These are phyloP conservation scores for Phalaenopsis hybrid DNA, from an alignment of 116 monocot genomes.

Conservation along the genomic window DNA sequence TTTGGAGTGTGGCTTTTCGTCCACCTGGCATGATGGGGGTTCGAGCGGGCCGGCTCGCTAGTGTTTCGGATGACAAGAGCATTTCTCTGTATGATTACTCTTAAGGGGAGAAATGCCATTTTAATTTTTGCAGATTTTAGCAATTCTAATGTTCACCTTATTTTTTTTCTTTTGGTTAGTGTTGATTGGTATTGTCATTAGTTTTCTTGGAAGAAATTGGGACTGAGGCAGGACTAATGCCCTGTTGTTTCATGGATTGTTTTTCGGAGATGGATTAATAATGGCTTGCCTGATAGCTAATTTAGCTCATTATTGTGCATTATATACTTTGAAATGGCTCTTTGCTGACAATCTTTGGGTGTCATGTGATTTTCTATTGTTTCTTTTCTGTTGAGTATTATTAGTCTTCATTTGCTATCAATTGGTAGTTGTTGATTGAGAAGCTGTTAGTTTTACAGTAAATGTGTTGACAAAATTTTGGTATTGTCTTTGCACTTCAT, in stretches of 20 bases:
- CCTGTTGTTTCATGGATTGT: too few species aligned
- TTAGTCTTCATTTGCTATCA: background rate
- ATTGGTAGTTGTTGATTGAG: background rate
- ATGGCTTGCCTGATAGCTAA: background rate
- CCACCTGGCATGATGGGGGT: constrained; percentile 52
- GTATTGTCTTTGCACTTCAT: background rate
- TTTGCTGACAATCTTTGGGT: background rate
- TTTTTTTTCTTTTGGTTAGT: too few species aligned
- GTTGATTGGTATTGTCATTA: too few species aligned
- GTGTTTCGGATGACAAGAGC: constrained; percentile 94
- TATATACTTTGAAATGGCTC: background rate
- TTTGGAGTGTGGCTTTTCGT: constrained; percentile 87
- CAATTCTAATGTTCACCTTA: too few species aligned
- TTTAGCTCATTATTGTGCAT: background rate
- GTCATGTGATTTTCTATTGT: background rate
- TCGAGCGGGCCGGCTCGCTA: constrained; percentile 64
- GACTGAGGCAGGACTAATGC: too few species aligned
- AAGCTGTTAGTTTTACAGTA: background rate
- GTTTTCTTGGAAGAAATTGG: too few species aligned
- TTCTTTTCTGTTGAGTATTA: background rate
- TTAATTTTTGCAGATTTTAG: background rate
- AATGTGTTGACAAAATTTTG: background rate
- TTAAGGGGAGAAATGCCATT: background rate
- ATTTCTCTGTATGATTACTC: constrained; percentile 92
- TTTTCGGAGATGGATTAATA: too few species aligned